Percentiles rank a stretch among this genome's conserved stretches.
These are phyloP conservation scores for Beauveria australis DNA, from an alignment of 2,329 filamentous ascomycete species.

Conservation along the genomic window DNA sequence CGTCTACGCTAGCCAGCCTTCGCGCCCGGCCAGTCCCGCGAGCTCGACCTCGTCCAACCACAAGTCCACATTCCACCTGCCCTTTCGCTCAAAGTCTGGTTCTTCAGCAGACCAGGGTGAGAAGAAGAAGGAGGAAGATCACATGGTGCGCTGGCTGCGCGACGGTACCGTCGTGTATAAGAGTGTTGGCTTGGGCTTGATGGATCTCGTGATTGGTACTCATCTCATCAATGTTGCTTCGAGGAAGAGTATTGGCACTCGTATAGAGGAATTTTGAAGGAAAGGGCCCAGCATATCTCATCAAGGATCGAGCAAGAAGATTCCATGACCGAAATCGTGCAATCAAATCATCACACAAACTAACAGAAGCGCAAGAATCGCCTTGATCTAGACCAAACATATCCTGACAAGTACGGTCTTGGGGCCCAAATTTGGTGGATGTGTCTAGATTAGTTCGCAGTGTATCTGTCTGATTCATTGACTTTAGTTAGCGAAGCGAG, in stretches of 20 bases:
- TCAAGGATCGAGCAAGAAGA: not conserved
- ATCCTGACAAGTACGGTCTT: no score
- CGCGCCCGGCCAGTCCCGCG: constrained; percentile 23
- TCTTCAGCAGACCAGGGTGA: constrained; percentile 19
- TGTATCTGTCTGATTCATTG: no score
- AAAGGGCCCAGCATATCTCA: not conserved
- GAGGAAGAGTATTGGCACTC: constrained; percentile 45
- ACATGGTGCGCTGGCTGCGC: constrained; percentile 47
- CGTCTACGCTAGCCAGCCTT: constrained; percentile 25
- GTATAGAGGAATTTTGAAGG: constrained; percentile 41
- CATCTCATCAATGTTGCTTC: constrained; percentile 49
- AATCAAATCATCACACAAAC: no score
- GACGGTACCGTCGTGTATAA: constrained; percentile 61
- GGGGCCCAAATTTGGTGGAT: no score
- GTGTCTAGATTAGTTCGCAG: no score
- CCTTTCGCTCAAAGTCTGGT: constrained; percentile 22
- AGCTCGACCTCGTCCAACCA: constrained; percentile 24
- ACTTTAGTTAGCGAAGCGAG: no score
- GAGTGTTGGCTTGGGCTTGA: constrained; percentile 57
- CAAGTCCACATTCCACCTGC: constrained; percentile 25
- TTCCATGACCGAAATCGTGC: not conserved
- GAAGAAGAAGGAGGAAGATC: constrained; percentile 39
- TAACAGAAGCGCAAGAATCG: no score
- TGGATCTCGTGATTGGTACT: constrained; percentile 56
- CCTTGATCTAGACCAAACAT: no score